Conservation (phyloP, 2,329 filamentous ascomycete genomes). For the Neofusicoccum kwambonambiense region DNA sequence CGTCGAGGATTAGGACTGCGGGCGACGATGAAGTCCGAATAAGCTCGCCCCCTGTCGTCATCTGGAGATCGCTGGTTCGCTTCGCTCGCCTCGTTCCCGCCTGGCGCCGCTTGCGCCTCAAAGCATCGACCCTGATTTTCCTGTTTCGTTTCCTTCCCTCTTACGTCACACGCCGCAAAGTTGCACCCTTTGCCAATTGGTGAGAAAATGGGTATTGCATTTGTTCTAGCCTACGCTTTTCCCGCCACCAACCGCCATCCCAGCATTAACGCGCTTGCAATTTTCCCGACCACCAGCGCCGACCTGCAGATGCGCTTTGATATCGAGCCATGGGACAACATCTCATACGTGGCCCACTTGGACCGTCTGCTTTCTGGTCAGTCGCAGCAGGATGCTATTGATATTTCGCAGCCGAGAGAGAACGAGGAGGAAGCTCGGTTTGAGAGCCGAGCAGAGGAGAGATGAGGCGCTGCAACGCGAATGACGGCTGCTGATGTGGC, state of each 20-base stretch:
- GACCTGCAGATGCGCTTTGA: too few relatives aligned
- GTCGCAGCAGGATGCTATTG: too few relatives aligned
- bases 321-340: too few relatives aligned
- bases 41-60: background rate
- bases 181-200: background rate
- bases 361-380: too few relatives aligned
- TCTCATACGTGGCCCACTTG: too few relatives aligned
- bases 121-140: background rate
- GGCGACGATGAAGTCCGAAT: background rate
- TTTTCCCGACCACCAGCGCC: too few relatives aligned
- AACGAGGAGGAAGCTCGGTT: background rate
- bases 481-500: too few relatives aligned
- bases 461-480: background rate
- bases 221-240: background rate
- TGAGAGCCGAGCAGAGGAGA: background rate
- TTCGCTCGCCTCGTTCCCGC: background rate
- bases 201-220: constrained; percentile 6
- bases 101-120: background rate
- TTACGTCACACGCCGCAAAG: background rate
- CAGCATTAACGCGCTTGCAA: too few relatives aligned
- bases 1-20: too few relatives aligned
- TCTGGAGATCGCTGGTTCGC: background rate
- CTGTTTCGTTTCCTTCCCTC: background rate
- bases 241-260: background rate
- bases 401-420: too few relatives aligned